Evolutionary conservation across 441 rosid genomes (phyloP), one percentile per base, ranked within the genome.

Genomic region (Gossypium trilobum): DNA sequence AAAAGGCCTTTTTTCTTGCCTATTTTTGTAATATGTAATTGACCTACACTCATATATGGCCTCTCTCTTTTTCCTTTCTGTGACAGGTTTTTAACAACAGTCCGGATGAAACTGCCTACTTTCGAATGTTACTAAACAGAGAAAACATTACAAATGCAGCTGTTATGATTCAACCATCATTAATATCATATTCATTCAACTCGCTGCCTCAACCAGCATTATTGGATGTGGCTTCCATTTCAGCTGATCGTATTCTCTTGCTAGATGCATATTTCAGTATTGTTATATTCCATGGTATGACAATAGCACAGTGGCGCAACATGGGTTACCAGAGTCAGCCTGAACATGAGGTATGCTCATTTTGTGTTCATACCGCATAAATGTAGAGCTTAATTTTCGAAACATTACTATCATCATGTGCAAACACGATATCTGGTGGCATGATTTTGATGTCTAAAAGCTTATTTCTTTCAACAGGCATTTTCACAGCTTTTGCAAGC

Each of bases 211-310:
- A 90, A 68, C 94, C 99, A 58, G 92, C 97, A 54, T 79, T 95
- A 80, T 83, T 95, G 79, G 99, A 95, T 73, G 99, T 95, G 77
- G 94, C 98, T 79, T 93, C 99, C 74, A 93, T 95, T 81, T 89
- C 91, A 55, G 95, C 97, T 19, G 98, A 95, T 65, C 86, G 86
- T 22, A 95, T 95, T 77, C 97, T 95, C 75, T 81, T 95, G 50
- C 77, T 95, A 73, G 99, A 95, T 87, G 81, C 99, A 50, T 95
- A 93, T 76, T 95, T 95, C 78, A 93, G 98, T 77, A 77, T 95
- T 83, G 99, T 95, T 68, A 77, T 95, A 76, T 95, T 95, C 83
- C 98, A 95, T 88, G 98, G 99, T 74, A 91, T 95, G 99, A 95
- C 99, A 48, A 87, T 95, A 84, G 97, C 99, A 20, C 99, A 95